Evolutionary conservation across 1,139 yeast genomes (phyloP).

Genomic region (Kluyveromyces sp.): DNA sequence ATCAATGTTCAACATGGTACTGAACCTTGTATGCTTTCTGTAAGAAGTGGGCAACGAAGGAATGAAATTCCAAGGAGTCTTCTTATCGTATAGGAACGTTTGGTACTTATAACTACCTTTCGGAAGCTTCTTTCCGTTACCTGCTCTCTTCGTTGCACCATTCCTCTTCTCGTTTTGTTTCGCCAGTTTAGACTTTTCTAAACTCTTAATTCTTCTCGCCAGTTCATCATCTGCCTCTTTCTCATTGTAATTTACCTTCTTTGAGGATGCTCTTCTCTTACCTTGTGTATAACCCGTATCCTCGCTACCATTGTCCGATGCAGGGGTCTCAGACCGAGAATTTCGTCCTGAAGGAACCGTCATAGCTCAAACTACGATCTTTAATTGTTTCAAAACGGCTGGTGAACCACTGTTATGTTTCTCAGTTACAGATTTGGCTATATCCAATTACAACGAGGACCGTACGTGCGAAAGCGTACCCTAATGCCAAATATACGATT

Average conservation of each 20-base stretch:
- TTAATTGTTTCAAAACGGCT: not conserved
- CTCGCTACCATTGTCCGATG: not conserved
- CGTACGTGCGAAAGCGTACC: too few relatives aligned
- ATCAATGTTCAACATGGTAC: conserved; percentile 34
- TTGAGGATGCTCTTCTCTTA: conserved; percentile 26
- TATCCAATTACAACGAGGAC: not conserved
- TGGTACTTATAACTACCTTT: conserved; percentile 16
- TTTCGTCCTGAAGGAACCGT: not conserved
- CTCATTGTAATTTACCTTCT: conserved; percentile 33
- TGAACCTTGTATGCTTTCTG: conserved; percentile 28
- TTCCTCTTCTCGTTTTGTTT: conserved; percentile 5
- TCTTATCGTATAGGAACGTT: conserved; percentile 21
- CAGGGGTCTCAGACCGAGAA: not conserved
- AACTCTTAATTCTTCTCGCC: conserved; percentile 15
- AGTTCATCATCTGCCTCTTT: conserved; percentile 30
- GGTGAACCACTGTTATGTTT: not conserved
- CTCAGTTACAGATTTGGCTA: not conserved
- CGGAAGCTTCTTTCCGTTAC: conserved; percentile 3
- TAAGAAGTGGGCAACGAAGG: conserved; percentile 28
- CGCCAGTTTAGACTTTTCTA: conserved; percentile 11
- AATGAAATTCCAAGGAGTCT: conserved; percentile 27
- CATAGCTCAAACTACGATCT: not conserved
- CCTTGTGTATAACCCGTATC: conserved; percentile 7
- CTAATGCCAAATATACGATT: too few relatives aligned
- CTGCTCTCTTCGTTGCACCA: not conserved